These are phyloP conservation scores for Nakazawaea pomicola DNA, from an alignment of 805 yeast genomes.

Conservation along the genomic window DNA sequence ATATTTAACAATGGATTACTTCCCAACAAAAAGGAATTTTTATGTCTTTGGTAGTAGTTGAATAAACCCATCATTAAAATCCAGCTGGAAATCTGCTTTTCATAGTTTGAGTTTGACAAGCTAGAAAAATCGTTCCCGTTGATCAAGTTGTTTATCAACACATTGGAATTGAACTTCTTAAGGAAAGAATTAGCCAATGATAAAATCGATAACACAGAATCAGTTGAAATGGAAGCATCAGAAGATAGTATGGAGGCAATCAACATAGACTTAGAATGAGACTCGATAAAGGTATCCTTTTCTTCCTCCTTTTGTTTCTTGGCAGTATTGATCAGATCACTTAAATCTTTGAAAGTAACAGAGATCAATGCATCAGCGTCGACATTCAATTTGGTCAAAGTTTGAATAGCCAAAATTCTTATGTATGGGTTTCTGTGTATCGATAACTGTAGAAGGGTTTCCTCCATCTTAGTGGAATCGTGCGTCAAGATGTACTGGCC, in stretches of 20 bases:
- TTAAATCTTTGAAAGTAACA: conserved; percentile 3
- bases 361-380: conserved; percentile 1
- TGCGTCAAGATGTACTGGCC: conserved; percentile 28
- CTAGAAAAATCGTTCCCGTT: conserved; percentile 23
- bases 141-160: conserved; percentile 27
- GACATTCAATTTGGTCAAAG: conserved; percentile 21
- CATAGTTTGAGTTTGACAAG: conserved; percentile 27
- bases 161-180: conserved; percentile 30
- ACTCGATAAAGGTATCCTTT: conserved; percentile 23
- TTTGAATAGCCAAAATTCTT: conserved; percentile 36
- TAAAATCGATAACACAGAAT: conserved; percentile 25
- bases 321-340: not conserved
- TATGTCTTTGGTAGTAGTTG: conserved; percentile 42
- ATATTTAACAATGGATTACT: conserved; percentile 52
- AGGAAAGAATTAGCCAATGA: conserved; percentile 23
- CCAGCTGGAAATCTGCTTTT: conserved; percentile 51
- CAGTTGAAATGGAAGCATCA: conserved; percentile 25
- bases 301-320: not conserved
- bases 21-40: conserved; percentile 47
- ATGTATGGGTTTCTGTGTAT: conserved; percentile 33
- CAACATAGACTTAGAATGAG: conserved; percentile 19
- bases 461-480: conserved; percentile 23
- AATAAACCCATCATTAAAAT: conserved; percentile 57
- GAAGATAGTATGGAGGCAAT: conserved; percentile 26
- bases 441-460: conserved; percentile 30